Evolutionary conservation across 2,329 filamentous ascomycete species (phyloP), one percentile per base, ranked within the genome.

Genomic region (Aspergillus cejpii): DNA sequence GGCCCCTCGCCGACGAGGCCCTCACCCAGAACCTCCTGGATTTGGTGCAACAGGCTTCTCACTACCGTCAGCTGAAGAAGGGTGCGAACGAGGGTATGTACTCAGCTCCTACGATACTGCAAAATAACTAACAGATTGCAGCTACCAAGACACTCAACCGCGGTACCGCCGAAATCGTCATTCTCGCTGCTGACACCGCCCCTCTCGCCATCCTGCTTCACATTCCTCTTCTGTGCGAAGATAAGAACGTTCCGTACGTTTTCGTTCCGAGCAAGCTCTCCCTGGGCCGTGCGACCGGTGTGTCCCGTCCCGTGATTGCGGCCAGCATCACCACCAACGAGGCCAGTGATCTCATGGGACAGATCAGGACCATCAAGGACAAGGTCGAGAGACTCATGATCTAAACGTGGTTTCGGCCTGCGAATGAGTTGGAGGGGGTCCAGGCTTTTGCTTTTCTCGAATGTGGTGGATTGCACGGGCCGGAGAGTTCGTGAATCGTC

Each of bases 351-450:
- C 77, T 97, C 49, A 86, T 84, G 69, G 79, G 80, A 62, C 88
- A 94, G 77, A 96, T 97, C 70, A 80, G 85, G 60, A 78, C 83
- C 54, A 77, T 96, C 63, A 94, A 91, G 77, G 87, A 94, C 72
- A 94, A 95, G 81, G 87, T 97, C 44, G 91, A 97, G 79, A 81
- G 90, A 60, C 79, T 96, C 57, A 89, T 91, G 76, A 95, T 96
- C 74, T 96, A 84, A 80, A 27, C 27, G 17, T 43, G 19, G 34
- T 34, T 34, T 12, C 31, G 15, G 17, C 17, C 10, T 34, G 15
- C 17, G 15, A 8, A 34, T 34, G 31, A 34, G 31, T 34, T 11
- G 17, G 31, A 24, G 31, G 14, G 11, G 17, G 15, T 20, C 31
- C 31, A 34, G 31, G 4, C 15, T 34, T 19, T 11, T 34, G 31